Evolutionary conservation across 805 yeast species (phyloP).

Genomic region (Saccharomycopsis malanga): DNA sequence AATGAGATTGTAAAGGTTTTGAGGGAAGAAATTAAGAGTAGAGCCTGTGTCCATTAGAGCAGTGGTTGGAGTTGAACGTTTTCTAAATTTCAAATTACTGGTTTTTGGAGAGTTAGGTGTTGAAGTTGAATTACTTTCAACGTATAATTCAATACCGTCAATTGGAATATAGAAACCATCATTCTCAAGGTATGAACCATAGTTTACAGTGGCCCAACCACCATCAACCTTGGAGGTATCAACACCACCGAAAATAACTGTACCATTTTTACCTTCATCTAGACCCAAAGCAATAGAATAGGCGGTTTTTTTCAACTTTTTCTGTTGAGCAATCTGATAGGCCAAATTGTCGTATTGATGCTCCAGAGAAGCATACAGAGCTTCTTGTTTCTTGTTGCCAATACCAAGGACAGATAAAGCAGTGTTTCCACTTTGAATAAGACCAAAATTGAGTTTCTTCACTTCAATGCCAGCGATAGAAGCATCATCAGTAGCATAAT

Average conservation of each 20-base stretch:
- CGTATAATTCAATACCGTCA: slow-evolving; percentile 8
- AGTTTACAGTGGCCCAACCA: slow-evolving; percentile 40
- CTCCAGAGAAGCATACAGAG: slow-evolving; percentile 34
- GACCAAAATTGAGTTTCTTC: slow-evolving; percentile 56
- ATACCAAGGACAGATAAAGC: slow-evolving; percentile 67
- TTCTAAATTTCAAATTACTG: neutral
- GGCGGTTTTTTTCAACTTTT: slow-evolving; percentile 45
- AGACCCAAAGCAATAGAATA: slow-evolving; percentile 58
- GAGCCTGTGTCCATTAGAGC: slow-evolving; percentile 18
- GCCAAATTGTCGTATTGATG: slow-evolving; percentile 59
- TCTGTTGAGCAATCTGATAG: slow-evolving; percentile 46
- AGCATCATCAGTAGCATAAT: slow-evolving; percentile 60
- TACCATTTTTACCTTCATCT: slow-evolving; percentile 34
- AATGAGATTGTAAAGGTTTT: neutral
- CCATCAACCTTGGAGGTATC: slow-evolving; percentile 59
- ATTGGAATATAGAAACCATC: slow-evolving; percentile 11
- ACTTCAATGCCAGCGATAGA: slow-evolving; percentile 43
- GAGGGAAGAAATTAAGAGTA: slow-evolving; percentile 11
- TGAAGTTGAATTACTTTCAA: neutral
- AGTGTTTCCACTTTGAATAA: slow-evolving; percentile 59
- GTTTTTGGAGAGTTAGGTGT: neutral
- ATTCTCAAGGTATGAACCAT: slow-evolving; percentile 18
- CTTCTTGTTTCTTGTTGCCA: slow-evolving; percentile 62
- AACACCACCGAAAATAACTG: slow-evolving; percentile 63
- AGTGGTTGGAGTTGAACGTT: neutral